Evolutionary conservation across 2,329 filamentous ascomycete genomes (phyloP).

Genomic region (Alternaria sp.): DNA sequence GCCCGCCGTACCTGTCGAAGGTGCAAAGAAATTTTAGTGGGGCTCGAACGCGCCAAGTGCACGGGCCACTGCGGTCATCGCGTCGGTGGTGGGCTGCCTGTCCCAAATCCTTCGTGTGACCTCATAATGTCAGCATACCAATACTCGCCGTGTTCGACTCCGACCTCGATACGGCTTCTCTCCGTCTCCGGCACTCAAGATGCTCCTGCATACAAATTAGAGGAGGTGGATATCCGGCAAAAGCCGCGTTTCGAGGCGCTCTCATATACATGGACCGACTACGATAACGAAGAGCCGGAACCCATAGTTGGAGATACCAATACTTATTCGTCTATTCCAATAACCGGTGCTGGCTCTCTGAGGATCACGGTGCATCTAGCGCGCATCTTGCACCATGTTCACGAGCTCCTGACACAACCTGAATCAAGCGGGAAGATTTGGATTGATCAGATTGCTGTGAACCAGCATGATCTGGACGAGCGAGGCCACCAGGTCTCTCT

Average conservation of each 20-base stretch:
- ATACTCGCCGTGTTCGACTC: background rate
- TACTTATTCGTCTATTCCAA: background rate
- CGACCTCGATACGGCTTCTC: background rate
- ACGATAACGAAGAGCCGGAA: background rate
- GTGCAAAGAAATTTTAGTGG: conserved; percentile 25
- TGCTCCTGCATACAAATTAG: background rate
- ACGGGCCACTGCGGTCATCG: background rate
- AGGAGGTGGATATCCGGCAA: background rate
- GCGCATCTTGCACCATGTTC: background rate
- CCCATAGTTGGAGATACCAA: background rate
- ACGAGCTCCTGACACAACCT: background rate
- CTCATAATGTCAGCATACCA: background rate
- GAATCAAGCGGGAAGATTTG: background rate
- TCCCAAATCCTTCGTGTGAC: background rate
- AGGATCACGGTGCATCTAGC: background rate
- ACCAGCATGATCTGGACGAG: background rate
- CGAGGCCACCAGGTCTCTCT: background rate
- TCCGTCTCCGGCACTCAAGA: background rate
- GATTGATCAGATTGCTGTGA: conserved; percentile 1
- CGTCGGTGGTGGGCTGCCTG: background rate
- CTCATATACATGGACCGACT: background rate
- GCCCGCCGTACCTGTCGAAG: conserved; percentile 2
- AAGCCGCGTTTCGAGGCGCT: background rate
- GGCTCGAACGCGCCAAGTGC: conserved; percentile 1
- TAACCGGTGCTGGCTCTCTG: background rate